phyloP scores from a whole-genome alignment of 352 stramenopile genomes.

The Phytophthora aleatoria region DNA sequence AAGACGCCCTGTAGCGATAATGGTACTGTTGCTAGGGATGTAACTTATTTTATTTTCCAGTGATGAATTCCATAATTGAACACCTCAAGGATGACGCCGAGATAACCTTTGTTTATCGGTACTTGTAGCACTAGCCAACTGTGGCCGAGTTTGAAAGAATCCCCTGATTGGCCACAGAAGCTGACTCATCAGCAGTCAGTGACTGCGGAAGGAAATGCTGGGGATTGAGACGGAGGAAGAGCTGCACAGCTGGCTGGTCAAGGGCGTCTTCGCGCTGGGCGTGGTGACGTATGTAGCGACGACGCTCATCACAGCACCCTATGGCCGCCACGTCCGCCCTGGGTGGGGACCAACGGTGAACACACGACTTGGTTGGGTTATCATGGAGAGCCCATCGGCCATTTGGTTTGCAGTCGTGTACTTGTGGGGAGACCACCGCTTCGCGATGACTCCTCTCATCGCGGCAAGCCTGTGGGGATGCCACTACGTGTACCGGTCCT shows the following conservation, averaged over 20 bases:
- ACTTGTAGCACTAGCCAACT: too few relatives aligned
- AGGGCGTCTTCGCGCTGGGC: slow-evolving; percentile 59
- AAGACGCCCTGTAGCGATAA: not conserved
- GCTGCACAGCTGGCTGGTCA: slow-evolving; percentile 58
- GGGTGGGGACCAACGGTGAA: slow-evolving; percentile 65
- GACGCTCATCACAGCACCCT: slow-evolving; percentile 64
- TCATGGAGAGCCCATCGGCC: slow-evolving; percentile 78
- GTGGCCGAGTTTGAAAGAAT: too few relatives aligned
- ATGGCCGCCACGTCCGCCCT: slow-evolving; percentile 55
- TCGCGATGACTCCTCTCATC: slow-evolving; percentile 46
- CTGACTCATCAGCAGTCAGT: too few relatives aligned
- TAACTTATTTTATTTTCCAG: not conserved
- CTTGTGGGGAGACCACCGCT: slow-evolving; percentile 44
- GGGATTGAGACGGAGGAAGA: slow-evolving; percentile 45
- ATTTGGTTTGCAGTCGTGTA: slow-evolving; percentile 63
- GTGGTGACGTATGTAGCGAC: slow-evolving; percentile 53
- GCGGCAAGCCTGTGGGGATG: slow-evolving; percentile 57
- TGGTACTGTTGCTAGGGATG: too few relatives aligned
- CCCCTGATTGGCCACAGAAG: too few relatives aligned
- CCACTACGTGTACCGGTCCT: slow-evolving; percentile 75
- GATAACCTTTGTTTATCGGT: too few relatives aligned
- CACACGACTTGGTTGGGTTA: slow-evolving; percentile 63
- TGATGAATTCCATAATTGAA: not conserved
- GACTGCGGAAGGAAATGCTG: slow-evolving; percentile 9
- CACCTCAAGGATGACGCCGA: not conserved